Evolutionary conservation across 306 rosid genomes (phyloP), one percentile per base, ranked within the genome.

Genomic region (Medicago ruthenica): DNA sequence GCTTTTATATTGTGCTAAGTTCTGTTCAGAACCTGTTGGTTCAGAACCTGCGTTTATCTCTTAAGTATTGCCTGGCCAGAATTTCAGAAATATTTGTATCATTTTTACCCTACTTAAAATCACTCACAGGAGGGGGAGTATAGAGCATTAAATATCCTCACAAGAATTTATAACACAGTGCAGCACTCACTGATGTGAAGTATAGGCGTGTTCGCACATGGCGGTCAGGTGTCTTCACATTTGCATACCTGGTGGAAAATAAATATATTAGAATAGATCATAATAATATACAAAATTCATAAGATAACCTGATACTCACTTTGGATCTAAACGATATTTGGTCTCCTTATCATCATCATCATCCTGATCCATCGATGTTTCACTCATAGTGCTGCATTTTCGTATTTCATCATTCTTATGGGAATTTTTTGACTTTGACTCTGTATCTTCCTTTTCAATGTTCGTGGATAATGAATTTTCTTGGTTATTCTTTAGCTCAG

Each of bases 241-340:
- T 95, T 53, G 99, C 99, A 80, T 95, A 95, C 87, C 99, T 95
- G 87, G 55, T 59, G 68, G 77, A 80, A 70, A 81, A 82, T 20
- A 68, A 67, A 24, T 60, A 64, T 65, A 50, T 73, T 67, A 77
- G 41, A 71, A 15, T 24, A 47, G 12, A 60, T 60, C 39, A 79
- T 20, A 58, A 73, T 18, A 77, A 68, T 50, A 67, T 9, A 22
- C 12, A 16, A 62, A 73, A 73, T 74, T 58, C 16, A 73, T 41
- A 58, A 21, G 60, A 79, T 75, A 61, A 24, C 75, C 9, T 2
- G 55, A 67, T 79, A 59, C 22, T 82, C 57, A 95, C 99, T 95
- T 87, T 79, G 99, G 99, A 86, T 95, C 97, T 87, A 95, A 82
- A 80, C 99, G 99, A 84, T 95, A 95, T 92, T 95, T 89, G 70